Evolutionary conservation across 495 filamentous ascomycete genomes (phyloP), one percentile per base, ranked within the genome.

Genomic region (Aspergillus heteromorphus): DNA sequence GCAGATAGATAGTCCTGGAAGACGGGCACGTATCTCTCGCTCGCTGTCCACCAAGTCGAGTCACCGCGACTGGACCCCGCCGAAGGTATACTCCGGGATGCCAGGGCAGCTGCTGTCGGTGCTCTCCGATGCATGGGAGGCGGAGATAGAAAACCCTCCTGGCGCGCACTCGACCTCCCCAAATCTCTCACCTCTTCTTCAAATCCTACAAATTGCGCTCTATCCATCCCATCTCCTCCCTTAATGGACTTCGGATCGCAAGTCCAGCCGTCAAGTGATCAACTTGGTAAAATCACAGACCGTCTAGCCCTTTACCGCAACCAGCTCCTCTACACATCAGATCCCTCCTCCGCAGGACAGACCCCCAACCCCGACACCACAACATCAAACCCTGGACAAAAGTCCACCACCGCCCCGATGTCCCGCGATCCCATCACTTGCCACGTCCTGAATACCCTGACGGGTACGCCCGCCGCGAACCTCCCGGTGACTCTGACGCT

Each of bases 401-500:
- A 9, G 11, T 83, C 49, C 82, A 80, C 68, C 81, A 77, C 70
- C 82, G 80, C 68, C 81, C 77, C 70, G 78, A 89, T 74, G 78
- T 81, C 71, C 79, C 88, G 88, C 47, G 88, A 89, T 31, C 81
- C 83, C 31, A 86, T 87, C 55, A 88, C 95, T 67, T 86, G 83
- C 68, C 90, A 95, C 68, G 85, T 85, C 64, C 80, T 90, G 49
- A 80, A 84, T 61, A 85, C 80, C 23, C 71, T 86, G 23, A 80
- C 84, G 38, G 88, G 88, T 38, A 80, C 77, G 9, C 86, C 86
- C 25, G 82, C 80, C 25, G 65, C 80, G 25, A 70, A 73, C 57
- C 75, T 88, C 56, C 67, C 77, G 40, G 82, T 82, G 40, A 75
- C 73, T 9, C 70, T 87, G 48, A 82, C 75, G 0, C 74, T 83